phyloP scores from a whole-genome alignment of 2,329 filamentous ascomycete genomes.

The Colletotrichum sp. region DNA sequence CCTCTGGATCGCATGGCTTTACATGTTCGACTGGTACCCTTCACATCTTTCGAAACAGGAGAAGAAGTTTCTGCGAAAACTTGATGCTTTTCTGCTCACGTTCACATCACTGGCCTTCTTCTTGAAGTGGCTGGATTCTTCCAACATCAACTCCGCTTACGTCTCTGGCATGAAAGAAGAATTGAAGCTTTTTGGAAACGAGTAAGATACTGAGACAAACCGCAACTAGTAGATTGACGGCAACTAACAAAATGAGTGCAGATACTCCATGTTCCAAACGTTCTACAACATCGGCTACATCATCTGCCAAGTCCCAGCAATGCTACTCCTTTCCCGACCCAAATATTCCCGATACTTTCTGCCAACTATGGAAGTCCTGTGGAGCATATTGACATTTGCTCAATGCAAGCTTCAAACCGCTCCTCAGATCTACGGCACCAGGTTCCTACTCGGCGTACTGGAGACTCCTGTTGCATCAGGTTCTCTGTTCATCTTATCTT shows the following conservation, averaged over 20 bases:
- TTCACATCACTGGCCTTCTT: conserved; percentile 21
- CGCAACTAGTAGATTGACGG: not conserved
- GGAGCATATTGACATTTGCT: conserved; percentile 27
- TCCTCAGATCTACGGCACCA: conserved; percentile 30
- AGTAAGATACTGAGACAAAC: conserved; percentile 20
- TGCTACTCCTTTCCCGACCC: conserved; percentile 19
- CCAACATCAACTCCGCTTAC: conserved; percentile 41
- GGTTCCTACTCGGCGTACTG: conserved; percentile 32
- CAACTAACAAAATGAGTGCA: not conserved
- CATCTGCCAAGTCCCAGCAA: conserved; percentile 20
- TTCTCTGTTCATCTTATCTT: conserved; percentile 28
- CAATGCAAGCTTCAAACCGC: conserved; percentile 27
- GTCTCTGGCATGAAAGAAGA: conserved; percentile 44
- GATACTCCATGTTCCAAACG: conserved; percentile 17
- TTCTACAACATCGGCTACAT: conserved; percentile 23
- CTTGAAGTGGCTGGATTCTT: conserved; percentile 35
- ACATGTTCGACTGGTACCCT: conserved; percentile 31
- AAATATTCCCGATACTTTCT: conserved; percentile 25
- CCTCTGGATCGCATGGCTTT: conserved; percentile 24
- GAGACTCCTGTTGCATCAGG: conserved; percentile 20
- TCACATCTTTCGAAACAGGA: conserved; percentile 25
- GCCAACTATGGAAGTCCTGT: conserved; percentile 24
- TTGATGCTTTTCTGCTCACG: conserved; percentile 27
- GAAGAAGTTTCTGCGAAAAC: conserved; percentile 22
- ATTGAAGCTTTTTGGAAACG: conserved; percentile 34